Base-by-base conservation (phyloP, 1,284 basidiomycete species). In the Volvariella surrecta region DNA sequence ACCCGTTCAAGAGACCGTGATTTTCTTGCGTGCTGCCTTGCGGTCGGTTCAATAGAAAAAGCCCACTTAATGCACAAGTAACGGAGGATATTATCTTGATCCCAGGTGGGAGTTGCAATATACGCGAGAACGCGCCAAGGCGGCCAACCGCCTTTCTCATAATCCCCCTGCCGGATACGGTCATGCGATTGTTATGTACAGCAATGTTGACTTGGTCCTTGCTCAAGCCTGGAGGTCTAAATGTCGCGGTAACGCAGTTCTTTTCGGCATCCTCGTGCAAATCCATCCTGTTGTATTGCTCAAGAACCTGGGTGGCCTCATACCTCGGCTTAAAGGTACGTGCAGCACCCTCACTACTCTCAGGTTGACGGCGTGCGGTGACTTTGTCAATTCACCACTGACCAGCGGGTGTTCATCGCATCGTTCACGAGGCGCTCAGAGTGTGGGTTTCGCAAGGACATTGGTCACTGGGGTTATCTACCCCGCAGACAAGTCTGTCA, bases 371-470 rank as follows among this genome's bases (percentile, higher is more conserved):
- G 24, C 24, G 24, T n/a, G 15, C 53, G 54, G 37, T 49, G 49
- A 16, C 43, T 24, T n/a, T 50, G 45, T 21, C 28, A 22, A 20
- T 20, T 40, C 24, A 35, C 34, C 30, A 17, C n/a, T 6, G 8
- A n/a, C n/a, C 31, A 41, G n/a, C 43, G 49, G 32, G 66, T 48
- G 19, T 52, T 56, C 45, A 73, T 59, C 2, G 67, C 62, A 22
- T 74, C 66, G 50, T 75, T 70, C 41, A 76, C 63, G 53, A 75
- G 58, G 48, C 67, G 68, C 30, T 73, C 70, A 37, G 74, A 67
- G 49, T 73, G n/a, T n/a, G n/a, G n/a, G n/a, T n/a, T n/a, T n/a
- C n/a, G n/a, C n/a, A n/a, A n/a, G n/a, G n/a, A n/a, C n/a, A n/a
- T n/a, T n/a, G n/a, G n/a, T 9, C 7, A 7, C 7, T 7, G 6